phyloP scores from a whole-genome alignment of 495 filamentous ascomycete species.

The Aspergillus carlsbadensis region DNA sequence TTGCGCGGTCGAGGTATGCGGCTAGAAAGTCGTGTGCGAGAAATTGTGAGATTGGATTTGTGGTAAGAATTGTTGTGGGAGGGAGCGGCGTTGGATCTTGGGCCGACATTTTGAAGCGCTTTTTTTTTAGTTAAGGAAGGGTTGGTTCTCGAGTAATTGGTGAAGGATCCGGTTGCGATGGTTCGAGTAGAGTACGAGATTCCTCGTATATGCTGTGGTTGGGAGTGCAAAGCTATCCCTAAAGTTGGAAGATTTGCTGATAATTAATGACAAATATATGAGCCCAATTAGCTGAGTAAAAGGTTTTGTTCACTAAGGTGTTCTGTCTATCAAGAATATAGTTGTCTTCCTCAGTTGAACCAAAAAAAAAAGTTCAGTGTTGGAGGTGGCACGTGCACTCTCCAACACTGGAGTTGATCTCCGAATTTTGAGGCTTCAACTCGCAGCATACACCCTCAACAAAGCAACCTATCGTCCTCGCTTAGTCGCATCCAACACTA shows the following conservation, averaged over 20 bases:
- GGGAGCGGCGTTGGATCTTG: constrained; percentile 46
- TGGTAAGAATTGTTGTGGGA: constrained; percentile 44
- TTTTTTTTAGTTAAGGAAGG: not conserved
- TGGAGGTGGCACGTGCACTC: constrained; percentile 32
- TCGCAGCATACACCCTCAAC: constrained; percentile 13
- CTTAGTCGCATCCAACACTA: not conserved
- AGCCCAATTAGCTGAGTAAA: no score
- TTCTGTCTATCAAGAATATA: not conserved
- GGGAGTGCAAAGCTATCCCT: not conserved
- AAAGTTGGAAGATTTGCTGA: not conserved
- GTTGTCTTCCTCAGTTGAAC: not conserved
- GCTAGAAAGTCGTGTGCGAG: constrained; percentile 56
- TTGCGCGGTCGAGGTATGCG: constrained; percentile 55
- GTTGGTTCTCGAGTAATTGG: not conserved
- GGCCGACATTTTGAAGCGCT: constrained; percentile 36
- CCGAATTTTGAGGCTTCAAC: constrained; percentile 36
- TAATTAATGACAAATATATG: not conserved
- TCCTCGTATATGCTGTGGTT: not conserved
- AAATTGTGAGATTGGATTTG: constrained; percentile 47
- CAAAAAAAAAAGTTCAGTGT: constrained; percentile 14
- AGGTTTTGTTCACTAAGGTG: not conserved
- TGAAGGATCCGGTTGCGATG: not conserved
- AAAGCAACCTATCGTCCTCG: constrained; percentile 4
- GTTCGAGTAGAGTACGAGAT: no score
- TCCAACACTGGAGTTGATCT: constrained; percentile 29